Base-by-base conservation (phyloP, 495 filamentous ascomycete genomes). In the Entonaema liquescens region DNA sequence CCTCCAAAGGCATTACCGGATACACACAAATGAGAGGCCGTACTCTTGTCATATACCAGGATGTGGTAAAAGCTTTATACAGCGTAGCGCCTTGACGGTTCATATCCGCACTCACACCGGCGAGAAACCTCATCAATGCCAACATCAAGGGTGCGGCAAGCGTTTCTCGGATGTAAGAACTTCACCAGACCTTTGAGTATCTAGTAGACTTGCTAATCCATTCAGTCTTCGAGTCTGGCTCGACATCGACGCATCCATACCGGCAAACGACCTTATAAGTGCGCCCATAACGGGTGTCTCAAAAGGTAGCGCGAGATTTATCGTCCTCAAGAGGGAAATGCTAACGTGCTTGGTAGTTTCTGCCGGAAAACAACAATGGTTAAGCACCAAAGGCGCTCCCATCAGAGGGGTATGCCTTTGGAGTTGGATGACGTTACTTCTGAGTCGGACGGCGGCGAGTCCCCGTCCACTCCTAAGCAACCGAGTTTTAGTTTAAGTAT, bases 31-130 rank as follows among this genome's bases (percentile, higher is more conserved):
- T 77, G 93, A 95, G 75, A 84, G 93, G 56, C 93, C 93, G 31
- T 95, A 93, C 74, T 83, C 87, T 53, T 95, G 93, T 79, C 85
- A 80, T 26, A 84, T 86, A 13, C 83, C 83, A 29, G 89, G 86
- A 23, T 97, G 93, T 79, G 89, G 89, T 31, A 96, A 97, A 81
- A 92, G 91, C 76, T 97, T 97, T 81, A 95, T 96, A 74, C 93
- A 97, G 73, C 85, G 93, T 67, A 95, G 92, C 81, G 93, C 93
- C 40, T 80, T 96, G 75, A 95, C 92, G 0, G 93, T 95, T 21
- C 93, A 97, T 76, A 91, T 89, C 50, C 88, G 93, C 57, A 95
- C 92, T 23, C 93, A 97, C 74, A 97, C 92, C 2, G 92, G 93
- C 55, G 93, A 96, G 78, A 97, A 97, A 78, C 93, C 93, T 50